These are phyloP conservation scores for Phytophthora niederhauseri DNA, from an alignment of 352 stramenopile genomes.

Conservation along the genomic window DNA sequence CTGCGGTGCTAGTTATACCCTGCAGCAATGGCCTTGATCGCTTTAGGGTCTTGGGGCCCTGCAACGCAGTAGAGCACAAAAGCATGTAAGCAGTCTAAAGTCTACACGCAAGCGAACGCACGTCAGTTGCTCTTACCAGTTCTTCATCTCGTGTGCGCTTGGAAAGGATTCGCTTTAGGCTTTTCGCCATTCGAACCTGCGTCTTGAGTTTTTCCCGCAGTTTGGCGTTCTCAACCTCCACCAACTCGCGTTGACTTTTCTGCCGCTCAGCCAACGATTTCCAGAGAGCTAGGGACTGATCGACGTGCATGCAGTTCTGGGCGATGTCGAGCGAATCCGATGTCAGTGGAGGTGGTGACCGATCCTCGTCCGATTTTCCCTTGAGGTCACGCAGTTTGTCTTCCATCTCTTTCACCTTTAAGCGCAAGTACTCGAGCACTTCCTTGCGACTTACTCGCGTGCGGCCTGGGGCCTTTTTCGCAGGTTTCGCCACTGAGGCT, in stretches of 20 bases:
- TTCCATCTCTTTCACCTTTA: slow-evolving; percentile 39
- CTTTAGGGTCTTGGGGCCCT: slow-evolving; percentile 10
- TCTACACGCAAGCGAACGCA: too few species aligned
- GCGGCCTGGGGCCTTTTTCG: slow-evolving; percentile 3
- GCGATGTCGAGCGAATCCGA: neutral
- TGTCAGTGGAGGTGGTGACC: neutral
- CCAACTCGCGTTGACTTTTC: slow-evolving; percentile 36
- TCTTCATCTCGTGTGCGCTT: slow-evolving; percentile 31
- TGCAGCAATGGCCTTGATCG: slow-evolving; percentile 1
- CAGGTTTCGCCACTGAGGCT: too few species aligned
- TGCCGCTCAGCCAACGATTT: slow-evolving; percentile 45
- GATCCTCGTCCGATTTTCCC: slow-evolving; percentile 5
- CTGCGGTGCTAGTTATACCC: neutral
- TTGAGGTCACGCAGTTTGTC: slow-evolving; percentile 28
- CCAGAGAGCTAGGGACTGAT: slow-evolving; percentile 38
- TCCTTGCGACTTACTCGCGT: slow-evolving; percentile 25
- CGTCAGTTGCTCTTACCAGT: slow-evolving; percentile 8
- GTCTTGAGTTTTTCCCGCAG: slow-evolving; percentile 49
- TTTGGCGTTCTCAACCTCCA: slow-evolving; percentile 46
- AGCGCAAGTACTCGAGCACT: slow-evolving; percentile 33
- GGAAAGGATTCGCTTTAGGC: slow-evolving; percentile 34
- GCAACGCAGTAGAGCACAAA: too few species aligned
- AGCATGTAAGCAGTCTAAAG: too few species aligned
- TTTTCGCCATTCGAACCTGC: slow-evolving; percentile 45
- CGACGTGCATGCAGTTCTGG: neutral